phyloP scores from a whole-genome alignment of 1,284 basidiomycete species.

The Tranzscheliella williamsii region DNA sequence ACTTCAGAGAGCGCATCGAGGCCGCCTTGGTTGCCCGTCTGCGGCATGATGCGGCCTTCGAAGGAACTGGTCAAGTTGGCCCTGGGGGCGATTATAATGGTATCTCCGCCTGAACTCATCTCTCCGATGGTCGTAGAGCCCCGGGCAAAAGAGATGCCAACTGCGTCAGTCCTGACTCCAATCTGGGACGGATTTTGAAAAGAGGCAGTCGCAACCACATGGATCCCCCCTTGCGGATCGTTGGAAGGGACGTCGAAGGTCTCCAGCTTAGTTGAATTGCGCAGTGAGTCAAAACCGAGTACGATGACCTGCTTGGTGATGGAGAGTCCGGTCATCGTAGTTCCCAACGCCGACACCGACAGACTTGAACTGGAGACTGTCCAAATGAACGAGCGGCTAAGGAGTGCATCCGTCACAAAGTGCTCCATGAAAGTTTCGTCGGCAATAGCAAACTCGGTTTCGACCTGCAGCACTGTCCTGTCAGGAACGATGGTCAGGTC shows the following conservation, averaged over 20 bases:
- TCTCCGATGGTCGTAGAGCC: slow-evolving; percentile 68
- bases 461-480: no score
- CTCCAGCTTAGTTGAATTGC: slow-evolving; percentile 69
- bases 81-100: no score
- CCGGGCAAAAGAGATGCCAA: slow-evolving; percentile 69
- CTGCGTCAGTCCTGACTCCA: slow-evolving; percentile 69
- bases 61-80: no score
- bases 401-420: no score
- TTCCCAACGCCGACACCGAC: slow-evolving; percentile 64
- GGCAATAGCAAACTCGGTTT: no score
- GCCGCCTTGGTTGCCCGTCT: no score
- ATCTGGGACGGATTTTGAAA: slow-evolving; percentile 77
- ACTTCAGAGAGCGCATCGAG: no score
- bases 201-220: slow-evolving; percentile 69
- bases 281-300: slow-evolving; percentile 73
- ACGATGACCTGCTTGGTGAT: slow-evolving; percentile 69
- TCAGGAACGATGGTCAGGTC: no score
- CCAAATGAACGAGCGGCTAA: no score
- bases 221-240: slow-evolving; percentile 74
- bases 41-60: no score
- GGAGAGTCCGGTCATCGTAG: slow-evolving; percentile 66
- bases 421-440: no score
- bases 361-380: slow-evolving; percentile 72
- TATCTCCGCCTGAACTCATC: no score
- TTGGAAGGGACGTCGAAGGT: slow-evolving; percentile 74